Base-by-base conservation (phyloP, 805 yeast species). In the Hanseniaspora nectarophila region DNA sequence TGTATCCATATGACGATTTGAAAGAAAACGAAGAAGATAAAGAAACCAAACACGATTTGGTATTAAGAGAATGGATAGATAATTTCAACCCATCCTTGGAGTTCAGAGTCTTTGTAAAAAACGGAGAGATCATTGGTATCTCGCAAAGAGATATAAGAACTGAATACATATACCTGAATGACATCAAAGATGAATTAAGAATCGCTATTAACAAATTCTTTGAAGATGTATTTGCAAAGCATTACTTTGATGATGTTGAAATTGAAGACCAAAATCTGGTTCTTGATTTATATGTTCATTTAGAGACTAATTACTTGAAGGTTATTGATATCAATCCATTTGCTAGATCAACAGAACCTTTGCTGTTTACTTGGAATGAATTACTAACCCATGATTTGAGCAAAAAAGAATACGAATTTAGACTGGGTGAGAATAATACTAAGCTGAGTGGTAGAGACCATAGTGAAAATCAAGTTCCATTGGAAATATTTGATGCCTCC, bases 291-390 rank as follows among this genome's bases (percentile, higher is more conserved):
- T 92, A 88, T 61, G 66, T 92, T 5, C 92, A 96, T 1, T 71
- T 83, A 51, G 89, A 95, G 0, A 78, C 76, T 56, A 64, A 75
- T 15, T 74, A 73, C 54, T 81, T 82, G 0, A 80, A 76, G 68
- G 67, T 92, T 2, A 72, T 92, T 15, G 99, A 92, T 60, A 76
- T 92, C 58, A 92, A 92, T 63, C 95, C 96, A 1, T 90, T 82
- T 65, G 71, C 81, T 0, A 71, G 88, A 54, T 78, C 76, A 43
- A 82, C 96, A 0, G 97, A 89, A 59, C 66, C 95, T 0, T 68
- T 85, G 15, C 64, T 90, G 23, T 90, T 76, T 64, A 76, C 87
- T 15, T 92, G 97, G 97, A 75, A 81, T 58, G 96, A 92, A 63
- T 62, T 90, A 47, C 64, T 69, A 1, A 64, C 67, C 6, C 59